Conservation (phyloP, 2,329 filamentous ascomycete species). For the Alternaria sp. region DNA sequence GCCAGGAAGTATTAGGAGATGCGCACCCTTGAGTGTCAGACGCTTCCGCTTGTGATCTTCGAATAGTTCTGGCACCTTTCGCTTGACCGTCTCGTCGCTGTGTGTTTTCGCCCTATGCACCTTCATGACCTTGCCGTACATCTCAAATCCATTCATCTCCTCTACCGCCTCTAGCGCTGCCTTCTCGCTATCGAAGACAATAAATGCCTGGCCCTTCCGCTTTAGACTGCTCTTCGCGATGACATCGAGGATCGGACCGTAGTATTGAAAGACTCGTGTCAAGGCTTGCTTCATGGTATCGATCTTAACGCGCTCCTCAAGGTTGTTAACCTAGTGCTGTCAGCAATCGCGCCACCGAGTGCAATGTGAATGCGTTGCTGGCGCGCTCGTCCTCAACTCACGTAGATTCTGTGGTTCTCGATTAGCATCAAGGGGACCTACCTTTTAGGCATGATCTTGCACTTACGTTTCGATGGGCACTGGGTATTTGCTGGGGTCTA, state of each 20-base stretch:
- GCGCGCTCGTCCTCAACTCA: slow-evolving; percentile 33
- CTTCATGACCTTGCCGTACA: slow-evolving; percentile 91
- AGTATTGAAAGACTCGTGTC: slow-evolving; percentile 82
- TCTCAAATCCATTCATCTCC: slow-evolving; percentile 88
- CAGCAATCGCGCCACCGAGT: slow-evolving; percentile 32
- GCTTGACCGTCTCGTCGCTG: slow-evolving; percentile 86
- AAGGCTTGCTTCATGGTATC: slow-evolving; percentile 78
- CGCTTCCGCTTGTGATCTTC: slow-evolving; percentile 86
- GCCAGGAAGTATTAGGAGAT: slow-evolving; percentile 31
- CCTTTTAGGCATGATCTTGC: slow-evolving; percentile 20
- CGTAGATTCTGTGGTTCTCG: slow-evolving; percentile 44
- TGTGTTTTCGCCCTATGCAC: slow-evolving; percentile 81
- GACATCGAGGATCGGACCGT: slow-evolving; percentile 84
- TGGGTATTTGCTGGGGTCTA: slow-evolving; percentile 45
- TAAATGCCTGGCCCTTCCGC: slow-evolving; percentile 93
- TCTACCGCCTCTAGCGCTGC: slow-evolving; percentile 84
- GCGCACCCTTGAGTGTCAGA: slow-evolving; percentile 84
- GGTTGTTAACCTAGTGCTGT: slow-evolving; percentile 70
- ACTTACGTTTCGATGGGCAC: slow-evolving; percentile 51
- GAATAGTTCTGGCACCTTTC: slow-evolving; percentile 79
- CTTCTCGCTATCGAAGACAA: slow-evolving; percentile 86
- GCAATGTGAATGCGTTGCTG: slow-evolving; percentile 34
- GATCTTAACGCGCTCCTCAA: slow-evolving; percentile 90
- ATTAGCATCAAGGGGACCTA: slow-evolving; percentile 39
- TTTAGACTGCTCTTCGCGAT: slow-evolving; percentile 89